Conservation (phyloP, 2,329 filamentous ascomycete genomes). For the Magnaporthiopsis incrustans region DNA sequence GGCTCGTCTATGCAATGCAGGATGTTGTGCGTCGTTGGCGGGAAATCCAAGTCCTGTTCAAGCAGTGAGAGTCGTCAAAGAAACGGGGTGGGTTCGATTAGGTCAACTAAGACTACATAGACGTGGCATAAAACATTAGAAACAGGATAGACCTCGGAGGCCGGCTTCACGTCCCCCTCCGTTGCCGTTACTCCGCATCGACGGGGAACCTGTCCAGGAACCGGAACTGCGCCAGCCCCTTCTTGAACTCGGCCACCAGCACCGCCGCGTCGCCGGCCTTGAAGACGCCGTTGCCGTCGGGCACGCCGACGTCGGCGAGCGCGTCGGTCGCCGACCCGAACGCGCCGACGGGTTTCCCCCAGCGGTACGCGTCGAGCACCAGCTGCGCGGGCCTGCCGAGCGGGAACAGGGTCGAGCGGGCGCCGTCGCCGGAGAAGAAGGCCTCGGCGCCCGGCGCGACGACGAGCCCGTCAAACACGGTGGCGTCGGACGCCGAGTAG, state of each 20-base stretch:
- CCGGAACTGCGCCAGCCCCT: slow-evolving; percentile 56
- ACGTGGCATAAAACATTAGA: neutral
- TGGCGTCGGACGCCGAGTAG: slow-evolving; percentile 57
- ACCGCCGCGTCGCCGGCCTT: slow-evolving; percentile 22
- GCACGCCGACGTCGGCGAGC: slow-evolving; percentile 30
- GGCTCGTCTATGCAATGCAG: slow-evolving; percentile 18
- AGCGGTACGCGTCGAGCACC: slow-evolving; percentile 53
- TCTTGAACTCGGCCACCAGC: slow-evolving; percentile 39
- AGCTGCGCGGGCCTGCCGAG: slow-evolving; percentile 56
- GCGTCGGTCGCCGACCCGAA: slow-evolving; percentile 37
- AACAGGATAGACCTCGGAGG: neutral
- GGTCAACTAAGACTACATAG: neutral
- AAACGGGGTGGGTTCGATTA: neutral
- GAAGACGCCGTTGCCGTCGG: slow-evolving; percentile 33
- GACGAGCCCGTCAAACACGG: slow-evolving; percentile 55
- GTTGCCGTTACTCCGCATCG: slow-evolving; percentile 28
- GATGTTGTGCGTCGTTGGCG: slow-evolving; percentile 23
- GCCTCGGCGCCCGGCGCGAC: slow-evolving; percentile 44
- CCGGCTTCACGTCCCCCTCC: neutral
- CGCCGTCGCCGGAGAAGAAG: slow-evolving; percentile 37
- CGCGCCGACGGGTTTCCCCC: slow-evolving; percentile 61
- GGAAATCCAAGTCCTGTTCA: too few relatives aligned
- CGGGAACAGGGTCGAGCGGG: slow-evolving; percentile 50
- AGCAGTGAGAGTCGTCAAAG: neutral
- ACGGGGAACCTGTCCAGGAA: slow-evolving; percentile 56